These are phyloP conservation scores for Hypoxylon sp. DNA, from an alignment of 2,329 filamentous ascomycete genomes.

Conservation along the genomic window DNA sequence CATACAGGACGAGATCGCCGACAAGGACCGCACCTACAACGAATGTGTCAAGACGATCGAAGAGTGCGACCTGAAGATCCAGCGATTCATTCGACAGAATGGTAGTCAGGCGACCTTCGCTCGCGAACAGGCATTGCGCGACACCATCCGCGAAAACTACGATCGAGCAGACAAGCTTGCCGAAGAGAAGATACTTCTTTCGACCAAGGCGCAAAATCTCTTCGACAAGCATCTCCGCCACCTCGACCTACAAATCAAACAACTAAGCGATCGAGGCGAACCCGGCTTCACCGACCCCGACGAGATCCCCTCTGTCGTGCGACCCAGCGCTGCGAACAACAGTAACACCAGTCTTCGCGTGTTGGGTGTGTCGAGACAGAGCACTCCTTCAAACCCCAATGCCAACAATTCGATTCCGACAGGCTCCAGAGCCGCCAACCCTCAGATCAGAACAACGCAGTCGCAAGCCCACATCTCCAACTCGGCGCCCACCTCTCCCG, in stretches of 20 bases:
- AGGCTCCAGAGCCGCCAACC: slow-evolving; percentile 53
- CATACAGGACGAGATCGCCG: slow-evolving; percentile 82
- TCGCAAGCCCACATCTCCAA: slow-evolving; percentile 59
- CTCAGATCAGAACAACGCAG: slow-evolving; percentile 60
- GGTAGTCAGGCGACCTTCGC: slow-evolving; percentile 78
- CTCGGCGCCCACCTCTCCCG: slow-evolving; percentile 68
- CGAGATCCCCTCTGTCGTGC: slow-evolving; percentile 69
- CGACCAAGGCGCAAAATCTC: slow-evolving; percentile 67
- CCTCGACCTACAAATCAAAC: slow-evolving; percentile 70
- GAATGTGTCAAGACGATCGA: slow-evolving; percentile 74
- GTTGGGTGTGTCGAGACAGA: slow-evolving; percentile 45
- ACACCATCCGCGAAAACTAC: slow-evolving; percentile 73
- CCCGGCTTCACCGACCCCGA: slow-evolving; percentile 69
- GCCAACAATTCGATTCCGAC: slow-evolving; percentile 53
- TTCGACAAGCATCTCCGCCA: slow-evolving; percentile 70
- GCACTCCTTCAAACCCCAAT: slow-evolving; percentile 49
- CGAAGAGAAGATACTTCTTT: slow-evolving; percentile 76
- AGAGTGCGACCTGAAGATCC: slow-evolving; percentile 76
- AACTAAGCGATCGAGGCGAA: slow-evolving; percentile 67
- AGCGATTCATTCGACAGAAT: slow-evolving; percentile 82
- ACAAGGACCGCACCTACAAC: slow-evolving; percentile 77
- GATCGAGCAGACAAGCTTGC: slow-evolving; percentile 74
- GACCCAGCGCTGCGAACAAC: slow-evolving; percentile 64
- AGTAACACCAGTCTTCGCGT: slow-evolving; percentile 55
- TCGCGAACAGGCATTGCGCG: slow-evolving; percentile 74